A percentile compares a stretch with the other conserved stretches of the same genome.
Evolutionary conservation across 2,329 filamentous ascomycete genomes (phyloP).

Genomic region (Talaromyces albobiverticillius): DNA sequence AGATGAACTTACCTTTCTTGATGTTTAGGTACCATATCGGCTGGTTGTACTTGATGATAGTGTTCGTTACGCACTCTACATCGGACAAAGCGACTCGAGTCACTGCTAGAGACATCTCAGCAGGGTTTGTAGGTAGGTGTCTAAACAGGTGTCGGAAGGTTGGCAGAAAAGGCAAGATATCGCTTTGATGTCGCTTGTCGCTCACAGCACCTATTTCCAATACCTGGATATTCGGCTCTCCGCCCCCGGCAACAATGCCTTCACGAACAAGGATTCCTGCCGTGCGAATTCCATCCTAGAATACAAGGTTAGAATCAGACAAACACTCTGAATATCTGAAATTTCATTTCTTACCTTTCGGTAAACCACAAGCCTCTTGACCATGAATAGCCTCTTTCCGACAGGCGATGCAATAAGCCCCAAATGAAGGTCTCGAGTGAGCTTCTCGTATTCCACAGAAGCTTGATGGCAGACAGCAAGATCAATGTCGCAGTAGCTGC

Average conservation of each 20-base stretch:
- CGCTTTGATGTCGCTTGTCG: constrained; percentile 71
- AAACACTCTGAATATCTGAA: background rate
- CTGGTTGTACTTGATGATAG: constrained; percentile 53
- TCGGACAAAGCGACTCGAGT: constrained; percentile 70
- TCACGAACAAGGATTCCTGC: constrained; percentile 77
- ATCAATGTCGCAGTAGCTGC: constrained; percentile 74
- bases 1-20: constrained; percentile 43
- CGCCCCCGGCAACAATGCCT: constrained; percentile 64
- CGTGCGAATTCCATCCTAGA: constrained; percentile 72
- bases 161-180: constrained; percentile 79
- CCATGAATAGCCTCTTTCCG: constrained; percentile 73
- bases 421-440: constrained; percentile 79
- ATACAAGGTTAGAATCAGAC: constrained; percentile 20
- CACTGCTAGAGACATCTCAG: constrained; percentile 66
- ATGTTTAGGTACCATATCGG: constrained; percentile 48
- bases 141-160: constrained; percentile 67
- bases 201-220: constrained; percentile 71
- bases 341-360: constrained; percentile 51
- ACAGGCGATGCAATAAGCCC: constrained; percentile 75
- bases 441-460: constrained; percentile 71
- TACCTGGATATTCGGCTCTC: constrained; percentile 69
- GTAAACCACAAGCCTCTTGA: constrained; percentile 77
- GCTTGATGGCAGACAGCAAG: constrained; percentile 79
- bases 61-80: constrained; percentile 79
- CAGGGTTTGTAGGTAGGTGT: constrained; percentile 63